Base-by-base conservation (phyloP, 805 yeast genomes). In the Metschnikowia picachoensis region DNA sequence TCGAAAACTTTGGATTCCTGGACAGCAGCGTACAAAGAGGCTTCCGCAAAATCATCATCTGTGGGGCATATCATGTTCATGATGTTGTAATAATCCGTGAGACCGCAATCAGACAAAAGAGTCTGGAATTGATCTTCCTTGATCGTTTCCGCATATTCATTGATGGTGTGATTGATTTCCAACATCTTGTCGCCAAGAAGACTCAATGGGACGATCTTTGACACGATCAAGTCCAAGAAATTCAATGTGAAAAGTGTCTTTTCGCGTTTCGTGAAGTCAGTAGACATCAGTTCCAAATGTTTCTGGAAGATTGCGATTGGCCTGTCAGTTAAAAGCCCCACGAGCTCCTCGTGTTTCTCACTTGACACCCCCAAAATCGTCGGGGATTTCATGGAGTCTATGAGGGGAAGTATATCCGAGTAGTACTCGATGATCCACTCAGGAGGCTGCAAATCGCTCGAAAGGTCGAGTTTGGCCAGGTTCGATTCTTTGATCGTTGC, bases 391-490 rank as follows among this genome's bases (percentile, higher is more conserved):
- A 48, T 57, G 47, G 52, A 49, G 49, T 79, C 81, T 50, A 85
- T 74, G 2, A 87, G 63, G 1, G 80, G 79, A 46, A 83, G 70
- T 28, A 85, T 68, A 13, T 80, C 84, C 0, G 79, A 68, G 39
- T 85, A 74, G 53, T 83, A 81, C n/a, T 79, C 83, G 40, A 77
- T 69, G 17, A 87, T 66, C 90, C 95, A 91, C 49, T 87, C 95
- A 0, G 97, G 96, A 4, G 95, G 82, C 49, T 83, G 78, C 17
- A 87, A 67, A 49, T 87, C 87, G 28, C 74, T 75, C 42, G 69
- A 70, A 58, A 57, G 65, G 34, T 70, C 75, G 16, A 70, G 52
- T 43, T 67, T 66, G 3, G 75, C 74, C 64, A 58, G 67, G 47
- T 67, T 70, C 30, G 72, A 67, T 25, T 59, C 58, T 31, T 49